phyloP scores from a whole-genome alignment of 148 eudicot species.

The Euryodendron excelsum region DNA sequence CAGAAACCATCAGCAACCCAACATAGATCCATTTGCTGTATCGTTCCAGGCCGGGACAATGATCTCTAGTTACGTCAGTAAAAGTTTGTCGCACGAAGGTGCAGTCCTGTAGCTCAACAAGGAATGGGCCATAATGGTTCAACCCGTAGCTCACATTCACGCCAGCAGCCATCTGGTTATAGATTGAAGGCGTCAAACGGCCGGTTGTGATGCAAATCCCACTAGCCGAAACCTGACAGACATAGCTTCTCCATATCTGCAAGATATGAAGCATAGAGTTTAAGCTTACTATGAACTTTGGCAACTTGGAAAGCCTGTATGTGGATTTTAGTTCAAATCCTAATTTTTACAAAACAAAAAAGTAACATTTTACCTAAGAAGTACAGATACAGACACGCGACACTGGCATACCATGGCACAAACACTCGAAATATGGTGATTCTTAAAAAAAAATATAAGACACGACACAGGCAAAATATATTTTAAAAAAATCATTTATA shows the following conservation, averaged over 20 bases:
- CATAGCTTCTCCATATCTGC: constrained; percentile 65
- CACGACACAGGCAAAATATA: too few relatives aligned
- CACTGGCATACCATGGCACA: not conserved
- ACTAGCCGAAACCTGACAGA: constrained; percentile 58
- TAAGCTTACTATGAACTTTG: not conserved
- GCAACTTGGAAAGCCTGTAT: not conserved
- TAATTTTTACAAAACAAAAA: not conserved
- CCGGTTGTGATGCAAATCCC: constrained; percentile 71
- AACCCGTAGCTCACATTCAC: constrained; percentile 70
- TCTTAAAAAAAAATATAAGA: too few relatives aligned
- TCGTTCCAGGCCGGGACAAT: constrained; percentile 68
- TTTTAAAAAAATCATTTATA: too few relatives aligned
- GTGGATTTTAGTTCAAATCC: not conserved
- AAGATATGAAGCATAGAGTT: not conserved
- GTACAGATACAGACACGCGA: not conserved
- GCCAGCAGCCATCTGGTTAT: constrained; percentile 56
- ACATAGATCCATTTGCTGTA: constrained; percentile 68
- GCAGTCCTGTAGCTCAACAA: constrained; percentile 75
- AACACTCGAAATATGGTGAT: too few relatives aligned
- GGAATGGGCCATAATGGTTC: constrained; percentile 62
- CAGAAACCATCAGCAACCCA: constrained; percentile 71
- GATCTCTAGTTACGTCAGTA: constrained; percentile 34
- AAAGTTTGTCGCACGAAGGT: constrained; percentile 72
- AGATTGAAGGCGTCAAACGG: constrained; percentile 62
- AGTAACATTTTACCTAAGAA: not conserved